These are phyloP conservation scores for Lathyrus sativus DNA, from an alignment of 306 rosid species.

Conservation along the genomic window DNA sequence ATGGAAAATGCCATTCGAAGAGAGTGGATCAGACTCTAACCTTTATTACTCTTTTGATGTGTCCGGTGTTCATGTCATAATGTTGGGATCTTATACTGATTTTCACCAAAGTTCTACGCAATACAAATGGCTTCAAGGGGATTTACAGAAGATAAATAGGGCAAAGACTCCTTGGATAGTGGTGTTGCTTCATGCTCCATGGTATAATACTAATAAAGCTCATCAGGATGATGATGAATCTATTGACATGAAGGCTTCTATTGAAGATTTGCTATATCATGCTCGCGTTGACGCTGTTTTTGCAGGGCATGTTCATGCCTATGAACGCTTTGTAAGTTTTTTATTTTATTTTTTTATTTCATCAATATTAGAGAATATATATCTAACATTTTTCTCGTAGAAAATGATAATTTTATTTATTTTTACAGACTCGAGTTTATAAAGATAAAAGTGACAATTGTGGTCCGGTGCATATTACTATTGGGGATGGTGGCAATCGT, in stretches of 20 bases:
- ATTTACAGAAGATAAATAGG: slow-evolving; percentile 58
- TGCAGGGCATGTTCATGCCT: slow-evolving; percentile 87
- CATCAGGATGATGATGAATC: slow-evolving; percentile 74
- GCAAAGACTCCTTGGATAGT: slow-evolving; percentile 65
- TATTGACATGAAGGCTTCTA: slow-evolving; percentile 55
- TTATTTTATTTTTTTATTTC: too few species aligned
- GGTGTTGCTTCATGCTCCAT: slow-evolving; percentile 79
- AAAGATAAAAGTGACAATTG: slow-evolving; percentile 62
- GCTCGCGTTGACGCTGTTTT: slow-evolving; percentile 76
- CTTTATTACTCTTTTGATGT: slow-evolving; percentile 81
- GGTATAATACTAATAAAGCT: slow-evolving; percentile 80
- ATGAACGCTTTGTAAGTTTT: slow-evolving; percentile 84
- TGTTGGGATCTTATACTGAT: slow-evolving; percentile 82
- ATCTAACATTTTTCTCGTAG: not conserved
- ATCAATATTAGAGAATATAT: not conserved
- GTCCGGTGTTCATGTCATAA: slow-evolving; percentile 75
- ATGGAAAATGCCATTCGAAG: slow-evolving; percentile 77
- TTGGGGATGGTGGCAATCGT: slow-evolving; percentile 96
- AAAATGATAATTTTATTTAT: not conserved
- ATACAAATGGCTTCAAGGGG: slow-evolving; percentile 63
- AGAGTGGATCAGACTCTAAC: slow-evolving; percentile 75
- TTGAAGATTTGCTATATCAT: slow-evolving; percentile 68
- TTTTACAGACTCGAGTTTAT: slow-evolving; percentile 67
- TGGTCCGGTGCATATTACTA: slow-evolving; percentile 69
- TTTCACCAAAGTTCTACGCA: slow-evolving; percentile 57